Conservation (phyloP, 2,329 filamentous ascomycete genomes). For the Sclerotiophoma versabilis region DNA sequence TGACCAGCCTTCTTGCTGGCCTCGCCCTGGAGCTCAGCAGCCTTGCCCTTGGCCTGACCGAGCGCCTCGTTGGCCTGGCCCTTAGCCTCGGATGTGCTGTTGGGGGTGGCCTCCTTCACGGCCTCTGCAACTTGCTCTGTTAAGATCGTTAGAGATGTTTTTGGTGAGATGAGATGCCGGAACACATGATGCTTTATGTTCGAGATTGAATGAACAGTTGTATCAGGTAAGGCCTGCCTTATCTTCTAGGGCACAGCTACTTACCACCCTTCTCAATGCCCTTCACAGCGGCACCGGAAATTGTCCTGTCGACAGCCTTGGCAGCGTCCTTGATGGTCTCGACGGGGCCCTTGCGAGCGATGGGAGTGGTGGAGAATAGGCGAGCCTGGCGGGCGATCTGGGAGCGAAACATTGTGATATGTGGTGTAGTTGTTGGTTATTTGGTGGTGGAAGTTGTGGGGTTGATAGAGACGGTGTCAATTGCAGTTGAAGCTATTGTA, state of each 20-base stretch:
- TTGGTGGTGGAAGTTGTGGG: conserved; percentile 11
- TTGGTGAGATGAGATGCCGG: neutral
- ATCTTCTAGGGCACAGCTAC: conserved; percentile 37
- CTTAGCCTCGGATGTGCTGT: conserved; percentile 46
- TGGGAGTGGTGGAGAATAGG: conserved; percentile 62
- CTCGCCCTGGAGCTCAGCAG: conserved; percentile 48
- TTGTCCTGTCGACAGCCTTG: conserved; percentile 63
- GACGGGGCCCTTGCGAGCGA: conserved; percentile 59
- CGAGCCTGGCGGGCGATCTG: conserved; percentile 54
- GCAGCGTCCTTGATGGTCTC: conserved; percentile 65
- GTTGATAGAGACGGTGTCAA: conserved; percentile 2
- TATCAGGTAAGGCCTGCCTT: neutral
- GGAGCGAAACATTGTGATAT: conserved; percentile 55
- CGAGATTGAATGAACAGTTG: neutral
- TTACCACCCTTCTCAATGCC: conserved; percentile 69
- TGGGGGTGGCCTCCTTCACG: conserved; percentile 45
- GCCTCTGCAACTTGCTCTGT: conserved; percentile 60
- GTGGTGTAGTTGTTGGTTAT: conserved; percentile 2
- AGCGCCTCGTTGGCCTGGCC: conserved; percentile 40
- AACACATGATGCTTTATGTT: neutral
- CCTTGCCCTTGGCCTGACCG: conserved; percentile 50
- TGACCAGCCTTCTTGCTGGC: conserved; percentile 52
- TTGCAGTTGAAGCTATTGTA: conserved; percentile 12
- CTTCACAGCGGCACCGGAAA: conserved; percentile 64
- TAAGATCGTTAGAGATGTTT: conserved; percentile 15